Percentiles rank a stretch among this genome's conserved stretches.
These are phyloP conservation scores for Saturnispora galanensis DNA, from an alignment of 805 yeast genomes.

Conservation along the genomic window DNA sequence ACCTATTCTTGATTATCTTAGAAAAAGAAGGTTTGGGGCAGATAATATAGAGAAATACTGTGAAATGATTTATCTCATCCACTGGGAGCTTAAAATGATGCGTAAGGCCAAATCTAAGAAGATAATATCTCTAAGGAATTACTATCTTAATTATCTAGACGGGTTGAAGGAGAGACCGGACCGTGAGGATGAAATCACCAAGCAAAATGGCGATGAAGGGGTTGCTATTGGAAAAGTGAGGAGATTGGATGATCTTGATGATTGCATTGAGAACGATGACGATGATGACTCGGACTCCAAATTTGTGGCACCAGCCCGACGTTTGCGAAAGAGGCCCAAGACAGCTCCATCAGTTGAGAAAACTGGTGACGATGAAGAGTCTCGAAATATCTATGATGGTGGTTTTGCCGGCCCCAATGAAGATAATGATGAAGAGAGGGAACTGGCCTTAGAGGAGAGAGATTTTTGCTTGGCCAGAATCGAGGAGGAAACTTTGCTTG, in stretches of 20 bases:
- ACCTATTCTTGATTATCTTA: background rate
- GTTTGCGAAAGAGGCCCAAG: background rate
- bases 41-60: background rate
- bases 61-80: background rate
- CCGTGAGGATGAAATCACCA: no score
- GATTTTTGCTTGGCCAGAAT: conserved; percentile 1
- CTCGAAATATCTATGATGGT: background rate
- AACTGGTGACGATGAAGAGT: background rate
- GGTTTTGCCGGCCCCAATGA: background rate
- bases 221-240: background rate
- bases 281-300: background rate
- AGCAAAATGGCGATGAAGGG: background rate
- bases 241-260: background rate
- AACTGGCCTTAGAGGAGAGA: background rate
- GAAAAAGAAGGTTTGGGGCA: background rate
- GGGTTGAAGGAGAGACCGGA: background rate
- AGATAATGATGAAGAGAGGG: background rate
- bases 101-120: no score
- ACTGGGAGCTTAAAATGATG: background rate
- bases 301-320: no score
- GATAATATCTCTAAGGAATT: background rate
- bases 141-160: background rate
- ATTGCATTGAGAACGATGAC: background rate
- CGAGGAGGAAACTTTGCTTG: background rate
- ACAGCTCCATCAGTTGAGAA: background rate